Base-by-base conservation (phyloP, 768 basidiomycete species). In the Tricholoma terreum region DNA sequence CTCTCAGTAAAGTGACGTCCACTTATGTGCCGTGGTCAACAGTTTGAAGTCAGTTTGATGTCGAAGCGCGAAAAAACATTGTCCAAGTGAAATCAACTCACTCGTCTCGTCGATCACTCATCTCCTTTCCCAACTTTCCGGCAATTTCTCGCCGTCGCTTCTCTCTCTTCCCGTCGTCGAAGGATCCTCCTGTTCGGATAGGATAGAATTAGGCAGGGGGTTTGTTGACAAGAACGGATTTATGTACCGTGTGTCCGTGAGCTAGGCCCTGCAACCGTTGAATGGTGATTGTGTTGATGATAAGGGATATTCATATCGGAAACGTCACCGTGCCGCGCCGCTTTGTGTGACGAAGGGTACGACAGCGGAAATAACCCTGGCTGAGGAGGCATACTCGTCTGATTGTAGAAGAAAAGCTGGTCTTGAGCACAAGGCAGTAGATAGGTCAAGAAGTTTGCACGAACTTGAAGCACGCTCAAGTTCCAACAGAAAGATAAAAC, bases 41-140 rank as follows among this genome's bases (percentile, higher is more conserved):
- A 38, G 33, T 19, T 30, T 17, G 15, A 49, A 30, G 54, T 52
- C 22, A 45, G 42, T 42, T 33, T 30, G n/a, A 34, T 45, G 60
- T 38, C 58, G 46, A 52, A 49, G 52, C 58, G 35, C 38, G 45
- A 50, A 34, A 12, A 43, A 42, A 58, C 33, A 12, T 56, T 34
- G 34, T 12, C 36, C 19, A 50, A 27, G 51, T 24, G 1, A 48
- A 54, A 56, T 56, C 52, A 46, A 77, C 82, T 67, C 65, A 90
- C 90, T 90, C 89, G 68, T 90, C 89, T 63, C 87, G 75, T 57
- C 88, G 78, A 70, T 92, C 89, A 66, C 69, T 79, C 75, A 88
- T 80, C 62, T 91, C 89, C 68, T 86, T 90, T 21, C 83, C 84
- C 27, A 87, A 68, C 73, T 84, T 88, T 53, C 84, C 83, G n/a